Evolutionary conservation across 495 filamentous ascomycete species (phyloP).

Genomic region (Amphirosellinia nigrospora): DNA sequence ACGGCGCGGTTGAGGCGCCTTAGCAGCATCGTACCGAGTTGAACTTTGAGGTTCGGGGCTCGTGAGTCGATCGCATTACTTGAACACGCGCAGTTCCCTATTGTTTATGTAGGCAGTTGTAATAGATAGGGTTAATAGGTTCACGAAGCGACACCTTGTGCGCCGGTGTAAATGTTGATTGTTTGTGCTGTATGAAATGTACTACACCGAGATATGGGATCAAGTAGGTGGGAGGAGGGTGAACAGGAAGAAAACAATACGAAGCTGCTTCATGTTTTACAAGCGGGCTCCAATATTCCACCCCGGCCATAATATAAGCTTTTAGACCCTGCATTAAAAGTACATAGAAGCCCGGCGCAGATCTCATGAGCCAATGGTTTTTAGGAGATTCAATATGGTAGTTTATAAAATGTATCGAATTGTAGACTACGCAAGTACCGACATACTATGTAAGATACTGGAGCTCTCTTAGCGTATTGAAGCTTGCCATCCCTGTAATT

Average conservation of each 20-base stretch:
- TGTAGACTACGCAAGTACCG: too few relatives aligned
- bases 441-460: too few relatives aligned
- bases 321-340: background rate
- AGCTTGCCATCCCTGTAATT: too few relatives aligned
- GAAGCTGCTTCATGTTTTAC: background rate
- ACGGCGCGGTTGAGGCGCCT: constrained; percentile 43
- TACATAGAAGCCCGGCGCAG: background rate
- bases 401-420: too few relatives aligned
- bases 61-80: constrained; percentile 33
- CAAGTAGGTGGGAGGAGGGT: background rate
- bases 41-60: constrained; percentile 6
- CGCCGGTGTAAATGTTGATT: background rate
- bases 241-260: background rate
- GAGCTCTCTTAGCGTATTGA: background rate
- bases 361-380: constrained; percentile 1
- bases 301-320: background rate
- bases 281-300: background rate
- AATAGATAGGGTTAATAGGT: background rate
- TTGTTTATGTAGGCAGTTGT: background rate
- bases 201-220: background rate
- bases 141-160: background rate
- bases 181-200: background rate
- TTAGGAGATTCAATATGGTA: background rate
- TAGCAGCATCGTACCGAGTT: constrained; percentile 34
- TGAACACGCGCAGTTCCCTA: background rate